Evolutionary conservation across 768 basidiomycete species (phyloP).

Genomic region (Termitomyces sp.): DNA sequence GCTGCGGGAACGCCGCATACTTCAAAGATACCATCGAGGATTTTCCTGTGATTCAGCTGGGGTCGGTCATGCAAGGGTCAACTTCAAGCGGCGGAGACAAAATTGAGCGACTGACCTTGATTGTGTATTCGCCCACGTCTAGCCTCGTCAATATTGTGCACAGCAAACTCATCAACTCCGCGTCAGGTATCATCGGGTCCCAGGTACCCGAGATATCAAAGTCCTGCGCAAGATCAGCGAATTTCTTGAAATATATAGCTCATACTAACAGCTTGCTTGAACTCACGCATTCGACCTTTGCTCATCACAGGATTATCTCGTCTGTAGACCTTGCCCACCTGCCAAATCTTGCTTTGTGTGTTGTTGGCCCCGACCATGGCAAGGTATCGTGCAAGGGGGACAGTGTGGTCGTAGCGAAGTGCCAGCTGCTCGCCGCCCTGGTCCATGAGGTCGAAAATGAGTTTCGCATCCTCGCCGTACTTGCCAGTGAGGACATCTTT

Average conservation of each 20-base stretch:
- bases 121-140: conserved; percentile 89
- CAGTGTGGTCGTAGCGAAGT: conserved; percentile 93
- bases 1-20: conserved; percentile 91
- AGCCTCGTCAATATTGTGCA: conserved; percentile 78
- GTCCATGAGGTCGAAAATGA: conserved; percentile 96
- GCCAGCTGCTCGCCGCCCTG: conserved; percentile 97
- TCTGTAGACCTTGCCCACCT: conserved; percentile 98
- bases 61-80: background rate
- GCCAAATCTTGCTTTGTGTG: conserved; percentile 83
- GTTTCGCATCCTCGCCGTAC: conserved; percentile 95
- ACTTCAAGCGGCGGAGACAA: background rate
- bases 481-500: conserved; percentile 95
- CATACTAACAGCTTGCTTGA: conserved; percentile 84
- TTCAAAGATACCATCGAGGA: conserved; percentile 95
- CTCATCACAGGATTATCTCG: conserved; percentile 96
- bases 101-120: conserved; percentile 57
- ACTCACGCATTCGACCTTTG: conserved; percentile 98
- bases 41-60: conserved; percentile 93
- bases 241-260: background rate
- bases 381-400: conserved; percentile 91
- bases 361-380: conserved; percentile 90
- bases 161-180: conserved; percentile 78
- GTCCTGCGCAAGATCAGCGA: conserved; percentile 47
- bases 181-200: conserved; percentile 98
- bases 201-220: conserved; percentile 90